These are phyloP conservation scores for Acacia acuminata DNA, from an alignment of 306 rosid species.

Conservation along the genomic window DNA sequence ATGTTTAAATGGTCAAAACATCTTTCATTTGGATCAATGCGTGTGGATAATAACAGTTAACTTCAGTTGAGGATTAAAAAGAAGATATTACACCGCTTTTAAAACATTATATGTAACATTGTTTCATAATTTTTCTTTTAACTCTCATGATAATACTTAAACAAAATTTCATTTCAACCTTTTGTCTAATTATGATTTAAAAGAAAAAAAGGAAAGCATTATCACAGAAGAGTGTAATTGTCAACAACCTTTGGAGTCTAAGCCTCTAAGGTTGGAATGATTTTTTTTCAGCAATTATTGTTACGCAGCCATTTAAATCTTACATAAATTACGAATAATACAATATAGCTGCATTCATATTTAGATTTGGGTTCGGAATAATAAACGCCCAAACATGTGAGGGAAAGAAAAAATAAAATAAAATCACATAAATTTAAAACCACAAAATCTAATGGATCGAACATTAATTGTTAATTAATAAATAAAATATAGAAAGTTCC, in stretches of 20 bases:
- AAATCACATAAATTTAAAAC: slow-evolving; percentile 13
- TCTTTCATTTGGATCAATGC: no score
- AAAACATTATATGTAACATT: no score
- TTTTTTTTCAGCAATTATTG: background rate
- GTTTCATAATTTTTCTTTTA: no score
- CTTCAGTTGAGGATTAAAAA: no score
- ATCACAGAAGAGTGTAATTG: background rate
- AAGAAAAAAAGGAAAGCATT: no score
- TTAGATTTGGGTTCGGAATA: background rate
- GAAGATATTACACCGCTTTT: no score
- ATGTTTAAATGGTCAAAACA: no score
- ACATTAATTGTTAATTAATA: background rate
- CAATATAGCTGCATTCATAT: background rate
- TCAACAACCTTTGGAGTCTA: background rate
- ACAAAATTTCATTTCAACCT: no score
- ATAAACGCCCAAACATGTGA: background rate
- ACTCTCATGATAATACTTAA: background rate
- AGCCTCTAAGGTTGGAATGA: background rate
- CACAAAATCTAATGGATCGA: background rate
- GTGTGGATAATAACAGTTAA: no score
- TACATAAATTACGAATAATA: no score
- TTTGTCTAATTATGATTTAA: no score
- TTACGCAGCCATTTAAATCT: background rate
- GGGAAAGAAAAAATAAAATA: background rate
- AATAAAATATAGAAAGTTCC: background rate